These are phyloP conservation scores for Hypseocharis bilobata DNA, from an alignment of 441 rosid genomes.

Conservation along the genomic window DNA sequence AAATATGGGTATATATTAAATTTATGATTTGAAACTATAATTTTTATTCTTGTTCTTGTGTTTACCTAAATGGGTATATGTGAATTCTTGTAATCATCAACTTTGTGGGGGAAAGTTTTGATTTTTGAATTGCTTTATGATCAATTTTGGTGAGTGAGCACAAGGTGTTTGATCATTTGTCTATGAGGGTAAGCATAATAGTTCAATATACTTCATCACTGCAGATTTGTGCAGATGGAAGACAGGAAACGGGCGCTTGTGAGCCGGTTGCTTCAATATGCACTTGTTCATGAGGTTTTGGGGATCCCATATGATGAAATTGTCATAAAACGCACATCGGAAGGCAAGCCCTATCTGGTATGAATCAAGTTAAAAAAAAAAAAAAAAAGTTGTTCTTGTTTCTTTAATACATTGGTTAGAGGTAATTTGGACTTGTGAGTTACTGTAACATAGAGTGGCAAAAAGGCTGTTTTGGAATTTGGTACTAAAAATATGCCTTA, in stretches of 20 bases:
- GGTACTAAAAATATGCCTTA: no score
- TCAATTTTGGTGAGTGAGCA: not conserved
- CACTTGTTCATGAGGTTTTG: constrained; percentile 37
- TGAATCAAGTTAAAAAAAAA: constrained; percentile 3
- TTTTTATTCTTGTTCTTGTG: not conserved
- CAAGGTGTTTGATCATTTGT: not conserved
- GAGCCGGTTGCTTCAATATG: constrained; percentile 52
- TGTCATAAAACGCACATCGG: constrained; percentile 39
- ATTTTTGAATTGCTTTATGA: not conserved
- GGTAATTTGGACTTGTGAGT: no score
- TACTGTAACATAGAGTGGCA: no score
- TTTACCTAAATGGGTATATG: not conserved
- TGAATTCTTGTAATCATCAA: not conserved
- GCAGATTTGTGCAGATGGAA: constrained; percentile 41
- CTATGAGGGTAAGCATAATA: not conserved
- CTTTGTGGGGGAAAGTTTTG: not conserved
- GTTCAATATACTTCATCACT: not conserved
- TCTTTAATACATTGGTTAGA: no score
- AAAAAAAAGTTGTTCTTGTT: no score
- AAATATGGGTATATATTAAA: no score
- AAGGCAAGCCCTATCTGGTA: constrained; percentile 65
- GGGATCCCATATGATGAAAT: constrained; percentile 37
- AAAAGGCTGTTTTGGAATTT: no score
- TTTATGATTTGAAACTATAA: no score
- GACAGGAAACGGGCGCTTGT: constrained; percentile 56